Conservation (phyloP, 164 flowering plant genomes). For the Magnolia kwangsiensis region DNA sequence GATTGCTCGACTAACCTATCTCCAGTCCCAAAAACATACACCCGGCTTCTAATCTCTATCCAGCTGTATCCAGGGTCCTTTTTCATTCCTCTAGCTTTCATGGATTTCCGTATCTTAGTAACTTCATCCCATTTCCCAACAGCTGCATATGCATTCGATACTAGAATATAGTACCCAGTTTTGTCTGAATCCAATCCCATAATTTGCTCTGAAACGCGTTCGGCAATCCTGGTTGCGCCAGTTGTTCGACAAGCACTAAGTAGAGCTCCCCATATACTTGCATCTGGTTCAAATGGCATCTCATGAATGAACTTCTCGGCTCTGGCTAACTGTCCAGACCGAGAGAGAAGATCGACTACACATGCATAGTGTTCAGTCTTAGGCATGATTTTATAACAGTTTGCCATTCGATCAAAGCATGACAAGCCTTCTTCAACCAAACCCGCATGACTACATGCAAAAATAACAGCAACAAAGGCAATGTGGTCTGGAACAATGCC, state of each 20-base stretch:
- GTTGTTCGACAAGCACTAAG: slow-evolving; percentile 40
- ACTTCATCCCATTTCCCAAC: slow-evolving; percentile 44
- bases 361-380: slow-evolving; percentile 45
- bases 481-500: slow-evolving; percentile 36
- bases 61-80: slow-evolving; percentile 45
- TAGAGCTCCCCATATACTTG: slow-evolving; percentile 43
- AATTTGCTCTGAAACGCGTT: slow-evolving; percentile 25
- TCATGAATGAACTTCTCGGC: slow-evolving; percentile 36
- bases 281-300: slow-evolving; percentile 48
- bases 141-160: slow-evolving; percentile 45
- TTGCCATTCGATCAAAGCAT: slow-evolving; percentile 30
- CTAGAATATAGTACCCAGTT: slow-evolving; percentile 39
- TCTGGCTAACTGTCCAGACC: slow-evolving; percentile 26
- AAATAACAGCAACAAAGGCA: slow-evolving; percentile 36
- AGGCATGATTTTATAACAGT: slow-evolving; percentile 27
- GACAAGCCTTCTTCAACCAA: slow-evolving; percentile 37
- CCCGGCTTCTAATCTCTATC: slow-evolving; percentile 35
- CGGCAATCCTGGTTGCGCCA: slow-evolving; percentile 24
- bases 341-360: slow-evolving; percentile 39
- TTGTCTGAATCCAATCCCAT: slow-evolving; percentile 27
- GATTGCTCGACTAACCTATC: slow-evolving; percentile 21
- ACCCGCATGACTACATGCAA: slow-evolving; percentile 50
- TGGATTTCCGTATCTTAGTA: slow-evolving; percentile 23
- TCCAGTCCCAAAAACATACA: slow-evolving; percentile 16
- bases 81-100: slow-evolving; percentile 35